These are phyloP conservation scores for Pyracantha coccinea DNA, from an alignment of 331 rosid genomes.

Conservation along the genomic window DNA sequence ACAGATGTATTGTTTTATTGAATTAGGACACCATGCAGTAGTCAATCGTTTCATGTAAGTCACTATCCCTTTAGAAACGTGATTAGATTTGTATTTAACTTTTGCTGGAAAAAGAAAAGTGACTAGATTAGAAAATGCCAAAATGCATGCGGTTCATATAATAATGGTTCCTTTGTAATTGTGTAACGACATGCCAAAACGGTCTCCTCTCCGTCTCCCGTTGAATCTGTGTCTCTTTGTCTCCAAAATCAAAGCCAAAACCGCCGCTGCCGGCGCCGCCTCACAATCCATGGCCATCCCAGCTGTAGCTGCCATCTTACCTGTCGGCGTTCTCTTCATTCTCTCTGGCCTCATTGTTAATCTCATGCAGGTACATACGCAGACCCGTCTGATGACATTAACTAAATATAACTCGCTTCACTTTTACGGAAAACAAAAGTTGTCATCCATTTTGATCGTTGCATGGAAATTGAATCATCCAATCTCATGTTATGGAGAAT, in stretches of 20 bases:
- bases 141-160: not conserved
- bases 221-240: not conserved
- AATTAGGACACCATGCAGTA: too few species aligned
- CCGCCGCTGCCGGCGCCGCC: not conserved
- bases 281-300: constrained; percentile 51
- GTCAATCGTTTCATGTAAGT: too few species aligned
- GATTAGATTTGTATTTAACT: not conserved
- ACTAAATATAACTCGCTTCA: not conserved
- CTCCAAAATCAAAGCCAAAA: not conserved
- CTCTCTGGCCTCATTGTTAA: constrained; percentile 74
- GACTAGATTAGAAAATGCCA: not conserved
- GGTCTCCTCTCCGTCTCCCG: not conserved
- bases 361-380: constrained; percentile 49
- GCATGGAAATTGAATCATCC: not conserved
- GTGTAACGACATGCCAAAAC: not conserved
- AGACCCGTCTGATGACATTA: not conserved
- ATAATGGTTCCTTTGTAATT: not conserved
- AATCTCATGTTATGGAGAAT: not conserved
- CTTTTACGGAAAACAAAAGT: not conserved
- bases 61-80: not conserved
- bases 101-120: not conserved
- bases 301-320: constrained; percentile 57
- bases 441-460: not conserved
- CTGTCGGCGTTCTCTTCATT: constrained; percentile 61
- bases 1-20: too few species aligned